A percentile compares a stretch with the other conserved stretches of the same genome.
Evolutionary conservation across 345 rosid genomes (phyloP).

Genomic region (Anastatica hierochuntica): DNA sequence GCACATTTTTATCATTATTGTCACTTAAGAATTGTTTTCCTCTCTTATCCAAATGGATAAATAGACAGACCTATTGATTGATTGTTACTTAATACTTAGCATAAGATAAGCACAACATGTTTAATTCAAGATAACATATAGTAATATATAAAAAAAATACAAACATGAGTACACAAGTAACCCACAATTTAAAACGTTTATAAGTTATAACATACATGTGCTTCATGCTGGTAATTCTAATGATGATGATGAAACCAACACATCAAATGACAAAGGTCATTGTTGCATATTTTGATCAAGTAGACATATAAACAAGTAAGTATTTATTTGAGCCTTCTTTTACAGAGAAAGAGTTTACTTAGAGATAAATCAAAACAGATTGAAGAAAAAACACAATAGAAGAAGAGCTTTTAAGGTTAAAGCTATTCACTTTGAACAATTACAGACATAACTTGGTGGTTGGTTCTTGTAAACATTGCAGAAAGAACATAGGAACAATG

Average conservation of each 20-base stretch:
- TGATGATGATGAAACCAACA: too few relatives aligned
- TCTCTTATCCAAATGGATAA: background rate
- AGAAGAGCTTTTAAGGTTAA: too few relatives aligned
- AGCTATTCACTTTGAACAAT: background rate
- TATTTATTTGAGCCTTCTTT: too few relatives aligned
- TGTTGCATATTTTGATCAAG: too few relatives aligned
- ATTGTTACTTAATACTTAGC: background rate
- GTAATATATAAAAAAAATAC: too few relatives aligned
- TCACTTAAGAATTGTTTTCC: background rate
- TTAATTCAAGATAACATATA: background rate
- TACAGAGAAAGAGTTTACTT: background rate
- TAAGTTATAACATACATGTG: too few relatives aligned
- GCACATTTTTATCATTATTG: background rate
- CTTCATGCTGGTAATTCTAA: too few relatives aligned
- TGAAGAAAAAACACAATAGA: too few relatives aligned
- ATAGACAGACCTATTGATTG: background rate
- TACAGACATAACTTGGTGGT: slow-evolving; percentile 17
- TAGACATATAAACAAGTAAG: too few relatives aligned
- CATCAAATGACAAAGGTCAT: too few relatives aligned
- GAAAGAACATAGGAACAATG: background rate
- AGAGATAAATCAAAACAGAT: background rate
- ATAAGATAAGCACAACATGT: background rate
- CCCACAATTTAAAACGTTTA: too few relatives aligned
- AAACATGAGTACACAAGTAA: background rate
- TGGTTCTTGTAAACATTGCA: slow-evolving; percentile 6